Evolutionary conservation across 1,284 basidiomycete species (phyloP).

Genomic region (Ustilago loliicola): DNA sequence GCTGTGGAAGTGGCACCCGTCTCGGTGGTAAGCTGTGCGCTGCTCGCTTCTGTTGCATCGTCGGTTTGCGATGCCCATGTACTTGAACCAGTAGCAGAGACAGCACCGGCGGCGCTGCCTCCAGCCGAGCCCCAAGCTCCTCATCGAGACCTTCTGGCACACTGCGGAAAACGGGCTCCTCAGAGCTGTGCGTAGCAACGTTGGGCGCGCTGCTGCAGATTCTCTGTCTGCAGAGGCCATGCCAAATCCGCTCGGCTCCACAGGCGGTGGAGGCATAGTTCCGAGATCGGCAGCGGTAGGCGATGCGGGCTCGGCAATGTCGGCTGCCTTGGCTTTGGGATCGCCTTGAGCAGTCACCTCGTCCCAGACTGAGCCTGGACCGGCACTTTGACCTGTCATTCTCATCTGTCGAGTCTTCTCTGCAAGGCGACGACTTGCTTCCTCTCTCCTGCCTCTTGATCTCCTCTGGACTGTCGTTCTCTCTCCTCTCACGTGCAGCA

Average conservation of each 20-base stretch:
- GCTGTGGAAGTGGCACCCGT: slow-evolving; percentile 29
- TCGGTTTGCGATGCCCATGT: slow-evolving; percentile 50
- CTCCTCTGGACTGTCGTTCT: slow-evolving; percentile 68
- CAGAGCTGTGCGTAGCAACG: slow-evolving; percentile 65
- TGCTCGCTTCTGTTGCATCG: slow-evolving; percentile 42
- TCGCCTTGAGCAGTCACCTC: slow-evolving; percentile 62
- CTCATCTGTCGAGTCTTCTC: slow-evolving; percentile 65
- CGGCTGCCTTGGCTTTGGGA: slow-evolving; percentile 47
- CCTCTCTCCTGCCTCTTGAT: slow-evolving; percentile 67
- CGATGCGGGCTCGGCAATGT: slow-evolving; percentile 55
- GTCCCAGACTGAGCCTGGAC: slow-evolving; percentile 62
- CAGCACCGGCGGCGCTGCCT: slow-evolving; percentile 26
- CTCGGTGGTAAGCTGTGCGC: slow-evolving; percentile 38
- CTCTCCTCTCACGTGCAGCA: slow-evolving; percentile 67
- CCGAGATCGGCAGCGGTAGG: slow-evolving; percentile 40
- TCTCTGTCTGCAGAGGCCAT: slow-evolving; percentile 51
- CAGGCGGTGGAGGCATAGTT: slow-evolving; percentile 49
- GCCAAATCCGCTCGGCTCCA: slow-evolving; percentile 56
- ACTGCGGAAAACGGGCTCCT: slow-evolving; percentile 54
- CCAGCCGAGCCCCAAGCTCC: slow-evolving; percentile 55
- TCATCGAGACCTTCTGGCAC: slow-evolving; percentile 65
- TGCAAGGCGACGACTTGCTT: slow-evolving; percentile 60
- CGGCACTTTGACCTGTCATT: slow-evolving; percentile 52
- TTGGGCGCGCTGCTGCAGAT: slow-evolving; percentile 63
- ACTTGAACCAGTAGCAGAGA: slow-evolving; percentile 29